Evolutionary conservation across 2,329 filamentous ascomycete species (phyloP).

Genomic region (Colletotrichum cuscutae): DNA sequence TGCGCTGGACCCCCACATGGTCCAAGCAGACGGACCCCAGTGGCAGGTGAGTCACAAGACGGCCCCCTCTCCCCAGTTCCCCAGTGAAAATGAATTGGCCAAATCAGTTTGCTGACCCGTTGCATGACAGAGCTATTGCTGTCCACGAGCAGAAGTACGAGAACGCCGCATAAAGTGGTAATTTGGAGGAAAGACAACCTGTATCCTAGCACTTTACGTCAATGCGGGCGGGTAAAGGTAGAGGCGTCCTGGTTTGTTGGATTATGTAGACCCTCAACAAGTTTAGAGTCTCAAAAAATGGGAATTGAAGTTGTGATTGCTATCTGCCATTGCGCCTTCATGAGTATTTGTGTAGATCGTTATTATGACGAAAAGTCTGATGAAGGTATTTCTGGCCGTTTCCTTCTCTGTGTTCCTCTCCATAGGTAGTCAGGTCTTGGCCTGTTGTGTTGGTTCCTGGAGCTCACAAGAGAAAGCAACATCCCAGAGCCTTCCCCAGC

Average conservation of each 20-base stretch:
- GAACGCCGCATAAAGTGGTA: constrained; percentile 49
- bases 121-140: constrained; percentile 72
- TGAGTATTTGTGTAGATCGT: background rate
- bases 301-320: constrained; percentile 6
- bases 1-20: constrained; percentile 98
- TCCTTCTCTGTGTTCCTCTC: background rate
- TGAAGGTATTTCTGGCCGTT: background rate
- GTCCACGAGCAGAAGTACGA: constrained; percentile 82
- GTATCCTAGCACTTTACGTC: constrained; percentile 31
- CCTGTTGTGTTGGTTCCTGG: background rate
- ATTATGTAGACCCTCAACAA: constrained; percentile 33
- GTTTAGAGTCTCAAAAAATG: constrained; percentile 23
- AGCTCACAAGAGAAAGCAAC: background rate
- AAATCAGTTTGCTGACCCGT: constrained; percentile 19
- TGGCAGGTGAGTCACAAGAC: constrained; percentile 72
- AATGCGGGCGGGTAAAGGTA: constrained; percentile 30
- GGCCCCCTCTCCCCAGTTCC: background rate
- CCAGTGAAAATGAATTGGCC: background rate
- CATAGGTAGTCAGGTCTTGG: background rate
- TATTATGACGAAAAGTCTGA: background rate
- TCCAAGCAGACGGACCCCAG: constrained; percentile 95
- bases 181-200: constrained; percentile 22
- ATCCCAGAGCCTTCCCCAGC: constrained; percentile 16
- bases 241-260: constrained; percentile 31
- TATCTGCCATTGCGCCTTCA: background rate